Evolutionary conservation across 1,139 yeast species (phyloP).

Genomic region (Magnusiomyces sp.): DNA sequence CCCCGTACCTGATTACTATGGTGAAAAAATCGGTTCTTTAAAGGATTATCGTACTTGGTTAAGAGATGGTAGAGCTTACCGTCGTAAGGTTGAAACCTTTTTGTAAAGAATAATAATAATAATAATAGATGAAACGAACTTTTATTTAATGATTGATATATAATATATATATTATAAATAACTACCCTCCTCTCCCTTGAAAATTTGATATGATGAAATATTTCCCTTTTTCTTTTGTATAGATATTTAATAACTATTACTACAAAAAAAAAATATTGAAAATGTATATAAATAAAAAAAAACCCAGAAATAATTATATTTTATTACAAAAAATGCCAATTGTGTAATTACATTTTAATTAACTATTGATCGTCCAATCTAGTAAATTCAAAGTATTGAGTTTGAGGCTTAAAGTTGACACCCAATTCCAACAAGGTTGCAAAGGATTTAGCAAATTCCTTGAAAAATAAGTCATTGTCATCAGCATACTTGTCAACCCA

Average conservation of each 20-base stretch:
- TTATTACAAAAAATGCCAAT: too few species aligned
- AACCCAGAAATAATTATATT: neutral
- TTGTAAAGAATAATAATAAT: too few species aligned
- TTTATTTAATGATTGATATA: too few species aligned
- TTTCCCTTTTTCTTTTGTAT: too few species aligned
- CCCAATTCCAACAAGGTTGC: conserved; percentile 68
- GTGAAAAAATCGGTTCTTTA: conserved; percentile 85
- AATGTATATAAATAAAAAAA: neutral
- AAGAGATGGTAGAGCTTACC: conserved; percentile 86
- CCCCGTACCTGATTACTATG: conserved; percentile 97
- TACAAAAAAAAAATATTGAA: neutral
- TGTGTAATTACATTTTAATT: too few species aligned
- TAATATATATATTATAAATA: too few species aligned
- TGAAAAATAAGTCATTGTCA: conserved; percentile 60
- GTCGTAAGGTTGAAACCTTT: conserved; percentile 76
- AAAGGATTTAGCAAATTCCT: conserved; percentile 64
- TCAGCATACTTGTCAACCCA: conserved; percentile 66
- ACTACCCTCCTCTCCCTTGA: too few species aligned
- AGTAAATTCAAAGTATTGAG: conserved; percentile 44
- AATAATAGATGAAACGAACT: too few species aligned
- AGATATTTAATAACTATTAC: too few species aligned
- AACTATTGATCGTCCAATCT: conserved; percentile 35
- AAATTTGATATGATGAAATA: too few species aligned
- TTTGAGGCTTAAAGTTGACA: conserved; percentile 43
- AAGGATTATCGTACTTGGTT: conserved; percentile 91